These are phyloP conservation scores for Peniophora sp. DNA, from an alignment of 1,284 basidiomycete species.

Conservation along the genomic window DNA sequence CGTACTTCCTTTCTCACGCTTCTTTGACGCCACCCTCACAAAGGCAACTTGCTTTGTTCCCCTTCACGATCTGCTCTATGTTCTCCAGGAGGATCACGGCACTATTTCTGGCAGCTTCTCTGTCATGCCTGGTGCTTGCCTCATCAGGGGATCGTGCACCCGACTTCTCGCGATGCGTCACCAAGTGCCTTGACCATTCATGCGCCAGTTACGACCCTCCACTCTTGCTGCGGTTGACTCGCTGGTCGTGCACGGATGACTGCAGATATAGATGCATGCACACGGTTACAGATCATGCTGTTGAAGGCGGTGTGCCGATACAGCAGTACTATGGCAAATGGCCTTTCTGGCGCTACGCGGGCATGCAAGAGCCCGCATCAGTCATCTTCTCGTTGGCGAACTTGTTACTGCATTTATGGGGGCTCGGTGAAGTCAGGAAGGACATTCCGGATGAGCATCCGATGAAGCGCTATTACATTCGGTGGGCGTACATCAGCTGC, in stretches of 20 bases:
- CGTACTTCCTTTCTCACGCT: too few relatives aligned
- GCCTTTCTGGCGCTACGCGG: slow-evolving; percentile 83
- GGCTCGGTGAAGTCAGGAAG: slow-evolving; percentile 40
- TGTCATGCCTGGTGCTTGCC: background rate
- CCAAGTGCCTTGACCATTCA: background rate
- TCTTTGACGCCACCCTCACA: too few relatives aligned
- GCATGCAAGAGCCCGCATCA: slow-evolving; percentile 92
- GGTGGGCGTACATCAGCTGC: slow-evolving; percentile 68
- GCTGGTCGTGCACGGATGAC: slow-evolving; percentile 78
- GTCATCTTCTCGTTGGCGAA: slow-evolving; percentile 88
- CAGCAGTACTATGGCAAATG: slow-evolving; percentile 95
- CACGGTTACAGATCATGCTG: slow-evolving; percentile 60
- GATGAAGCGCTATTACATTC: slow-evolving; percentile 64
- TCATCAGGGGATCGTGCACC: background rate
- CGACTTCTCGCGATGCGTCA: background rate
- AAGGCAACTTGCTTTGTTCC: too few relatives aligned
- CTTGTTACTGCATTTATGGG: slow-evolving; percentile 63
- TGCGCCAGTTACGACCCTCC: slow-evolving; percentile 15
- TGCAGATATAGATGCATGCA: slow-evolving; percentile 92
- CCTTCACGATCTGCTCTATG: too few relatives aligned
- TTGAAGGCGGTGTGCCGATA: slow-evolving; percentile 32
- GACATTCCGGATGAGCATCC: slow-evolving; percentile 53
- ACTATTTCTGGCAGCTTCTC: background rate
- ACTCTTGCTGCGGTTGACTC: slow-evolving; percentile 45
- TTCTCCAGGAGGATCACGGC: too few relatives aligned